phyloP scores from a whole-genome alignment of 2,329 filamentous ascomycete genomes.

The Apiospora pterosperma region DNA sequence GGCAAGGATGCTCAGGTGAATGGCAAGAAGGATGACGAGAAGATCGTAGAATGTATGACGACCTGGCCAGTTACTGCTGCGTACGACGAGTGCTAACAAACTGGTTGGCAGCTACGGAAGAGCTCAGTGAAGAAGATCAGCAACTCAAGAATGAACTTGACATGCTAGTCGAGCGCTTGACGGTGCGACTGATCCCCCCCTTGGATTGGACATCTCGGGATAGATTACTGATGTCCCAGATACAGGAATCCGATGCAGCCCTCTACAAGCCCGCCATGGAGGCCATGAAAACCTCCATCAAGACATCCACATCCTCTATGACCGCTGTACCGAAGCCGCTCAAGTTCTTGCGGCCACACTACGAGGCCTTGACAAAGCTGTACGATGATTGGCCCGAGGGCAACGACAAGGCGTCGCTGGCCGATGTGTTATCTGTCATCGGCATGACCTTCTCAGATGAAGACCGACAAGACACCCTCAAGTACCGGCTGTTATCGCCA shows the following conservation, averaged over 20 bases:
- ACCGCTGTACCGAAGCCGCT: slow-evolving; percentile 97
- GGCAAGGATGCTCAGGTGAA: slow-evolving; percentile 67
- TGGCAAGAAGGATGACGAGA: slow-evolving; percentile 75
- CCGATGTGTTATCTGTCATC: slow-evolving; percentile 93
- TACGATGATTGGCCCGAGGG: slow-evolving; percentile 87
- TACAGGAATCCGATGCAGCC: slow-evolving; percentile 76
- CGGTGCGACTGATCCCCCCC: slow-evolving; percentile 50
- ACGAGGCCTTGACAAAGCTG: slow-evolving; percentile 80
- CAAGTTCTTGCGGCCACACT: slow-evolving; percentile 96
- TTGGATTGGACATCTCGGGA: background rate
- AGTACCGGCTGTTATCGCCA: slow-evolving; percentile 87
- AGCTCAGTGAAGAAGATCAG: slow-evolving; percentile 96
- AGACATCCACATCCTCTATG: slow-evolving; percentile 99
- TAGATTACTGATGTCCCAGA: background rate
- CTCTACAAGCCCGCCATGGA: slow-evolving; percentile 92
- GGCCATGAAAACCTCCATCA: slow-evolving; percentile 97
- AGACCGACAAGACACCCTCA: slow-evolving; percentile 91
- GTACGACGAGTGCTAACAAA: slow-evolving; percentile 34
- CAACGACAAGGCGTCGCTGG: slow-evolving; percentile 83
- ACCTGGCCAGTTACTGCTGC: slow-evolving; percentile 1
- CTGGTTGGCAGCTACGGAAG: slow-evolving; percentile 57
- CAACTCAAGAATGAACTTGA: slow-evolving; percentile 97
- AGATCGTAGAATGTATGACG: slow-evolving; percentile 40
- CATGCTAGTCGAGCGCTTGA: slow-evolving; percentile 94
- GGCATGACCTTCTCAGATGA: slow-evolving; percentile 99